Base-by-base conservation (phyloP, 805 yeast genomes). In the Lachancea mirantina region DNA sequence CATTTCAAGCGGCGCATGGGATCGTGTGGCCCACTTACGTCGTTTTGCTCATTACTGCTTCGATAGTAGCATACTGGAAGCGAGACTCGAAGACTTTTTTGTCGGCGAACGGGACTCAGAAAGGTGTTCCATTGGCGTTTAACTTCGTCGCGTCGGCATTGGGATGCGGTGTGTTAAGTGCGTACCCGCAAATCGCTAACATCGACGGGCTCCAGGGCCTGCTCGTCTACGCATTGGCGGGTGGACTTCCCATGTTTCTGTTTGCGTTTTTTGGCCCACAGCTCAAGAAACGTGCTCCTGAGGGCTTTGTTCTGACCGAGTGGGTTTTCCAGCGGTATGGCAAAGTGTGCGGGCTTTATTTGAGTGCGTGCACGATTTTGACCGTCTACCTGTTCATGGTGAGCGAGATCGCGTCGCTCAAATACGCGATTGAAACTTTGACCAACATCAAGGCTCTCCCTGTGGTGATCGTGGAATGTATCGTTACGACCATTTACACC, bases 241-340 rank as follows among this genome's bases (percentile, higher is more conserved):
- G 95, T 22, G 79, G 95, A 1, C 56, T 88, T 29, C 96, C 96
- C 4, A 78, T 88, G 60, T 66, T 83, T 39, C 58, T 84, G n/a
- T 88, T 88, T 64, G 84, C 92, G 1, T 70, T 72, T 33, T 60
- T 83, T 38, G 96, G 96, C 1, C 96, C 96, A 1, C 52, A 76
- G 7, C 78, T 88, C 38, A 67, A 95, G 43, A 70, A 65, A 38
- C 70, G 72, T 45, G 83, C 94, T 46, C 96, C 96, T 0, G 74
- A 83, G 6, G 96, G 96, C 3, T 88, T 88, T 55, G 87, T 88
- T 17, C 62, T 88, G 45, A 85, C 95, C 4, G 95, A 88, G 54
- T 88, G 96, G 96, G 89, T 84, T n/a, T 72, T 84, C 50, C 74
- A 73, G 28, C 65, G 96, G 45, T 88, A 70, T 53, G 96, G 96